These are phyloP conservation scores for Hortiboletus flavorubellus DNA, from an alignment of 768 basidiomycete species.

Conservation along the genomic window DNA sequence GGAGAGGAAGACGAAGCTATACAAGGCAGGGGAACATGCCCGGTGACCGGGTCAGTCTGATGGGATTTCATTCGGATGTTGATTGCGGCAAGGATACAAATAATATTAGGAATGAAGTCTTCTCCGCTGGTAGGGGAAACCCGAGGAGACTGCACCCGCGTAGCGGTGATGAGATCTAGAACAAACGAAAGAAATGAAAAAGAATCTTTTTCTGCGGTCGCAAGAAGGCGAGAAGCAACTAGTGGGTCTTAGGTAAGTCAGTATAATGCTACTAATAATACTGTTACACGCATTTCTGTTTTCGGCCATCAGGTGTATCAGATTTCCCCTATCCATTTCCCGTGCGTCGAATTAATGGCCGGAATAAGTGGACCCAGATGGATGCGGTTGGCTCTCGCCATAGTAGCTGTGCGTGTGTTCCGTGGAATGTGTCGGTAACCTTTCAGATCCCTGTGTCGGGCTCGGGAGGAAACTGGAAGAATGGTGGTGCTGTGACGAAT, in stretches of 20 bases:
- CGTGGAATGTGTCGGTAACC: constrained; percentile 24
- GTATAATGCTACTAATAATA: constrained; percentile 35
- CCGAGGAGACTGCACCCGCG: constrained; percentile 22
- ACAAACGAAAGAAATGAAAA: constrained; percentile 20
- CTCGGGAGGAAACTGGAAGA: constrained; percentile 30
- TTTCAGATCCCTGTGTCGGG: constrained; percentile 29
- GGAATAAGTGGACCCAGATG: constrained; percentile 27
- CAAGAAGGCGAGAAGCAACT: constrained; percentile 32
- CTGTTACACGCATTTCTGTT: constrained; percentile 29
- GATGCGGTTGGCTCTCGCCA: constrained; percentile 27
- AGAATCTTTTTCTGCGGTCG: constrained; percentile 19
- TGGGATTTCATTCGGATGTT: constrained; percentile 18
- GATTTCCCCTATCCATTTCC: constrained; percentile 18
- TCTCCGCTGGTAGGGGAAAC: constrained; percentile 21
- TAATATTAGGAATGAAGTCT: constrained; percentile 17
- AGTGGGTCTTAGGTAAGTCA: constrained; percentile 31
- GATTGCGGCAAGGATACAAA: constrained; percentile 14
- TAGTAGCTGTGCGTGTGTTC: constrained; percentile 32
- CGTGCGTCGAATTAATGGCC: constrained; percentile 23
- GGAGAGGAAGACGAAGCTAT: constrained; percentile 7
- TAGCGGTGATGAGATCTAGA: constrained; percentile 20
- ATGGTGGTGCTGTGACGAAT: constrained; percentile 31
- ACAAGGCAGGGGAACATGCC: constrained; percentile 2
- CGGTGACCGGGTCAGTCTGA: background rate
- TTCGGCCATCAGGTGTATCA: constrained; percentile 20